These are phyloP conservation scores for Pascua sp. DNA, from an alignment of 1,284 basidiomycete genomes.

Conservation along the genomic window DNA sequence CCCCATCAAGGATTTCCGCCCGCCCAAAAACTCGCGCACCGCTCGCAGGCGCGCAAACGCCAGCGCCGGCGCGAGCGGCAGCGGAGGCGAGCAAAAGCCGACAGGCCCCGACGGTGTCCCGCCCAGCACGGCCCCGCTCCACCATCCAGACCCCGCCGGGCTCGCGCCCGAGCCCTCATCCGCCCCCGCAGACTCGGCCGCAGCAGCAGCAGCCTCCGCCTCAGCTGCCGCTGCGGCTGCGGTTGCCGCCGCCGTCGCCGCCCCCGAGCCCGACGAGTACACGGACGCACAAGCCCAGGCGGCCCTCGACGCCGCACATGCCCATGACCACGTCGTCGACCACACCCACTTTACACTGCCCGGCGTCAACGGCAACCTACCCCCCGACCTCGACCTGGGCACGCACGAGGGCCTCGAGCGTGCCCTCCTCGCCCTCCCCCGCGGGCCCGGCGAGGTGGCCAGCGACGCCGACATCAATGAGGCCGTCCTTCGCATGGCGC, in stretches of 20 bases:
- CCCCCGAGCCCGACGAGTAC: not conserved
- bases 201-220: conserved; percentile 1
- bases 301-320: not conserved
- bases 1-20: conserved; percentile 39
- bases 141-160: not conserved
- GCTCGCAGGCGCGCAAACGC: conserved; percentile 7
- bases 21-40: conserved; percentile 22
- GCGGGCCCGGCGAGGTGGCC: conserved; percentile 5
- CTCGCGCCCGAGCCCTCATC: not conserved
- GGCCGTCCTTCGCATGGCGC: conserved; percentile 20
- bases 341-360: conserved; percentile 4
- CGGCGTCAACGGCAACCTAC: conserved; percentile 11
- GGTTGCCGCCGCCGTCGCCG: not conserved
- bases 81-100: too few relatives aligned
- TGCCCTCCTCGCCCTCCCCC: conserved; percentile 20
- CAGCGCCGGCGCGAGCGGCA: not conserved
- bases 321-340: conserved; percentile 4
- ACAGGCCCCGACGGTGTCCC: not conserved
- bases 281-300: not conserved
- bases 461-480: conserved; percentile 10
- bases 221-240: not conserved
- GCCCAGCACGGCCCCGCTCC: not conserved
- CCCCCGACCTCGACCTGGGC: conserved; percentile 5
- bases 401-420: conserved; percentile 21
- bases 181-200: not conserved